Conservation (phyloP, 2,329 filamentous ascomycete genomes). For the Arthrobotrys conoides region DNA sequence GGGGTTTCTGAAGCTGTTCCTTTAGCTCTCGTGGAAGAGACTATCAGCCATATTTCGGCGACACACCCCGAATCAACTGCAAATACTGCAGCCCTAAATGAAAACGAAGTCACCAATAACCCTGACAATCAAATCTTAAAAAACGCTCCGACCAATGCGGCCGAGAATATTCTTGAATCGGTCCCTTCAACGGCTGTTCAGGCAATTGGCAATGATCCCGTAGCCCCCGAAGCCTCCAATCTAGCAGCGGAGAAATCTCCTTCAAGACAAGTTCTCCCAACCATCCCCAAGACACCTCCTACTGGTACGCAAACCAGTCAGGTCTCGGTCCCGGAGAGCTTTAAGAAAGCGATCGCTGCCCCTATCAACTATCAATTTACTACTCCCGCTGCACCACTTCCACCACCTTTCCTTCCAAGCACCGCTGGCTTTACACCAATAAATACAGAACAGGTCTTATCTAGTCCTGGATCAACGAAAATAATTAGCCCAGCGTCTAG, state of each 20-base stretch:
- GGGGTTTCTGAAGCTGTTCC: conserved; percentile 31
- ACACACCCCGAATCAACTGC: conserved; percentile 31
- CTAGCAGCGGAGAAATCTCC: conserved; percentile 1
- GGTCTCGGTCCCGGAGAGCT: conserved; percentile 46
- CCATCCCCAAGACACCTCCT: conserved; percentile 31
- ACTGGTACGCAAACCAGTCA: conserved; percentile 42
- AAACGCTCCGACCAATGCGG: not conserved
- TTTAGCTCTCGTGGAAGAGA: conserved; percentile 18
- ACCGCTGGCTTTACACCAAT: conserved; percentile 29
- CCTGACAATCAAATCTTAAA: not conserved
- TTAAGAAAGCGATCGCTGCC: conserved; percentile 47
- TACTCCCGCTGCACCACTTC: conserved; percentile 34
- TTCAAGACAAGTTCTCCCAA: not conserved
- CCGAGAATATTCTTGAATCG: not conserved
- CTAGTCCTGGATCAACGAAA: conserved; percentile 23
- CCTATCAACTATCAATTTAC: conserved; percentile 28
- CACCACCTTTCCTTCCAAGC: conserved; percentile 21
- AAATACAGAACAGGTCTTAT: conserved; percentile 6
- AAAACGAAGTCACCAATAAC: not conserved
- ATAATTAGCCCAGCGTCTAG: conserved; percentile 12
- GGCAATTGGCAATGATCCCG: not conserved
- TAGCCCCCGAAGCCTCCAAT: conserved; percentile 14
- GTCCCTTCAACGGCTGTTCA: not conserved
- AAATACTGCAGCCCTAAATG: not conserved
- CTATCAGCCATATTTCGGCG: conserved; percentile 40